Conservation (phyloP, 2,329 filamentous ascomycete genomes). For the Fusarium sp. region DNA sequence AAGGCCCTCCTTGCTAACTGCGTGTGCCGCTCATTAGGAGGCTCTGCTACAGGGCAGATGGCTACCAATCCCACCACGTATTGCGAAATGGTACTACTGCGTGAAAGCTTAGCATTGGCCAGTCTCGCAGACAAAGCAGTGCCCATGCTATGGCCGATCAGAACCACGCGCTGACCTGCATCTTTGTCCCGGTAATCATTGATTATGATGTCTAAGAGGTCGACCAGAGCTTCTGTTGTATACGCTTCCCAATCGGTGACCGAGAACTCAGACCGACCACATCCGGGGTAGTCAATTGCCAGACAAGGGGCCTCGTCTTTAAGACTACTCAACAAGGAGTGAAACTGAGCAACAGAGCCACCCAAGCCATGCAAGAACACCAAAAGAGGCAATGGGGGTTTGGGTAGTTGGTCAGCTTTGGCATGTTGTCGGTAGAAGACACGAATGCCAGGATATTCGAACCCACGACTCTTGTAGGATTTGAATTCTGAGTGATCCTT, state of each 20-base stretch:
- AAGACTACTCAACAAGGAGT: constrained; percentile 82
- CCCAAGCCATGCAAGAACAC: constrained; percentile 95
- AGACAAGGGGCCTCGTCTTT: constrained; percentile 83
- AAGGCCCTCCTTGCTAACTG: constrained; percentile 67
- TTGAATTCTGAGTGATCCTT: constrained; percentile 78
- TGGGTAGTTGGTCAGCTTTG: constrained; percentile 84
- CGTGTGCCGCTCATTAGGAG: constrained; percentile 63
- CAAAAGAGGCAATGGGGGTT: constrained; percentile 79
- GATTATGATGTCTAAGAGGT: constrained; percentile 80
- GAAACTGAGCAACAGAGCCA: constrained; percentile 91
- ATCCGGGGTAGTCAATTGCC: constrained; percentile 90
- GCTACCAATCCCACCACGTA: constrained; percentile 81
- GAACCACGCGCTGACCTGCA: constrained; percentile 75
- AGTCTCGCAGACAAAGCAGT: constrained; percentile 81
- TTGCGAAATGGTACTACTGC: constrained; percentile 65
- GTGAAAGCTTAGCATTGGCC: constrained; percentile 60
- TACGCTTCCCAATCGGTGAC: constrained; percentile 83
- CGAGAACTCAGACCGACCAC: constrained; percentile 81
- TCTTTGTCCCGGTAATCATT: constrained; percentile 76
- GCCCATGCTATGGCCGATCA: constrained; percentile 93
- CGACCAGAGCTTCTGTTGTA: constrained; percentile 77
- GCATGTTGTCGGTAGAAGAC: constrained; percentile 87
- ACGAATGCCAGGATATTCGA: constrained; percentile 80
- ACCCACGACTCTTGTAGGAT: constrained; percentile 76
- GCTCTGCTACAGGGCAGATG: constrained; percentile 80